These are phyloP conservation scores for Rhizopus delemar DNA, from an alignment of 371 early-diverging fungal species.

Conservation along the genomic window DNA sequence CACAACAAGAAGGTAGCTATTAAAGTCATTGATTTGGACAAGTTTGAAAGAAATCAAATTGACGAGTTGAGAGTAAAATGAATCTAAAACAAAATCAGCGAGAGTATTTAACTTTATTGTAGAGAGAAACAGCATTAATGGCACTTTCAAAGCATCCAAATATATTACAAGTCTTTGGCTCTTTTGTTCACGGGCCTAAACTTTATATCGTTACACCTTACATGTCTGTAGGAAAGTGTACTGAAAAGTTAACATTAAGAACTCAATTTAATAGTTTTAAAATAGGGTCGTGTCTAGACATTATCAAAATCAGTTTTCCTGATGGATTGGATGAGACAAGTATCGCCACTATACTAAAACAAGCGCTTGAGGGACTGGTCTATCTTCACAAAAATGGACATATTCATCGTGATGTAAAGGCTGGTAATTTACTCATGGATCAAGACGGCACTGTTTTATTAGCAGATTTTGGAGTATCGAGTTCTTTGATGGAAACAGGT, in stretches of 20 bases:
- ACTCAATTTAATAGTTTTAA: neutral
- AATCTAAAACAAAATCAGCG: neutral
- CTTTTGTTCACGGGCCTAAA: constrained; percentile 80
- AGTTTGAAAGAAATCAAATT: constrained; percentile 38
- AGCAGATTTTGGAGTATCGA: constrained; percentile 91
- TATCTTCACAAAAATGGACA: constrained; percentile 86
- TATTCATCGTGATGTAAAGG: constrained; percentile 92
- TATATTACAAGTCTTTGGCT: constrained; percentile 78
- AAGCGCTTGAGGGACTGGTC: constrained; percentile 80
- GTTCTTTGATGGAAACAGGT: constrained; percentile 74
- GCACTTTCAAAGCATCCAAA: constrained; percentile 83
- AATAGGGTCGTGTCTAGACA: constrained; percentile 77
- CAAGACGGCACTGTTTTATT: constrained; percentile 78
- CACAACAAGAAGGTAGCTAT: constrained; percentile 32
- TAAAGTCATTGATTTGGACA: constrained; percentile 32
- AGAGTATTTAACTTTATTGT: neutral
- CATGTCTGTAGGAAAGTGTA: constrained; percentile 66
- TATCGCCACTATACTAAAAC: constrained; percentile 83
- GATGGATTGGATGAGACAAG: constrained; percentile 81
- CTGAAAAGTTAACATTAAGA: neutral
- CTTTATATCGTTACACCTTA: constrained; percentile 84
- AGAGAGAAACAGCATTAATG: constrained; percentile 88
- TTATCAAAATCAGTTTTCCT: constrained; percentile 78
- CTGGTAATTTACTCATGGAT: constrained; percentile 85
- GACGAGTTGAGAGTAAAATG: constrained; percentile 32